phyloP scores from a whole-genome alignment of 2,329 filamentous ascomycete genomes.

The Pseudogymnoascus sp. region DNA sequence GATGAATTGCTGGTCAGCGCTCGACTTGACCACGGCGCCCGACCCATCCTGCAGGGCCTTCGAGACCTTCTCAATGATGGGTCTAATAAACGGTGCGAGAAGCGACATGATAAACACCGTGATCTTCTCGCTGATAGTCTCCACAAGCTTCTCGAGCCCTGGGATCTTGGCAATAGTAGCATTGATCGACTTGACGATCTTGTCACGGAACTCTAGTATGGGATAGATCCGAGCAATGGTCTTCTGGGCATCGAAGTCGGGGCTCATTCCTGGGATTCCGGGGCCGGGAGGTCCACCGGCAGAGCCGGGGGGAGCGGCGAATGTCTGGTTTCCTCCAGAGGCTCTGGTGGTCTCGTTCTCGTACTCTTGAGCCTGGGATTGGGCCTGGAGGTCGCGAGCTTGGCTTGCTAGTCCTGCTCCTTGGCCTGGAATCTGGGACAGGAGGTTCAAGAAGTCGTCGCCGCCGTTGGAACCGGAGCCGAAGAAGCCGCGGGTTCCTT shows the following conservation, averaged over 20 bases:
- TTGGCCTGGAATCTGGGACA: slow-evolving; percentile 66
- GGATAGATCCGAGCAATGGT: slow-evolving; percentile 81
- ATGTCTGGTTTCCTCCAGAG: slow-evolving; percentile 38
- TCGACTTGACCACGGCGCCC: slow-evolving; percentile 58
- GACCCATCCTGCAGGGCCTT: slow-evolving; percentile 81
- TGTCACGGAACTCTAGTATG: slow-evolving; percentile 88
- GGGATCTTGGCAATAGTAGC: slow-evolving; percentile 85
- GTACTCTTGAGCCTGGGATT: slow-evolving; percentile 56
- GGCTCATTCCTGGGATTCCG: slow-evolving; percentile 65
- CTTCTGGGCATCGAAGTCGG: slow-evolving; percentile 69
- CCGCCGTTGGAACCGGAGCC: slow-evolving; percentile 28
- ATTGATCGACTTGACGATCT: slow-evolving; percentile 80
- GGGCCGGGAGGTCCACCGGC: slow-evolving; percentile 36
- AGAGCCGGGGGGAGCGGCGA: slow-evolving; percentile 36
- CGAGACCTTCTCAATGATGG: slow-evolving; percentile 81
- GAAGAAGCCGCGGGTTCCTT: slow-evolving; percentile 29
- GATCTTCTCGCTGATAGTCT: slow-evolving; percentile 87
- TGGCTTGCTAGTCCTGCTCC: slow-evolving; percentile 59
- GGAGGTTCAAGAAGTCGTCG: slow-evolving; percentile 59
- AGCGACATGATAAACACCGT: slow-evolving; percentile 88
- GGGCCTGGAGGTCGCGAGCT: slow-evolving; percentile 53
- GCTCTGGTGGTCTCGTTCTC: slow-evolving; percentile 40
- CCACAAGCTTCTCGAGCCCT: slow-evolving; percentile 79
- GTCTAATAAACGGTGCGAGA: slow-evolving; percentile 82
- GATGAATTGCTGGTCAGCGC: slow-evolving; percentile 67